These are phyloP conservation scores for Bisporella sp. DNA, from an alignment of 2,329 filamentous ascomycete species.

Conservation along the genomic window DNA sequence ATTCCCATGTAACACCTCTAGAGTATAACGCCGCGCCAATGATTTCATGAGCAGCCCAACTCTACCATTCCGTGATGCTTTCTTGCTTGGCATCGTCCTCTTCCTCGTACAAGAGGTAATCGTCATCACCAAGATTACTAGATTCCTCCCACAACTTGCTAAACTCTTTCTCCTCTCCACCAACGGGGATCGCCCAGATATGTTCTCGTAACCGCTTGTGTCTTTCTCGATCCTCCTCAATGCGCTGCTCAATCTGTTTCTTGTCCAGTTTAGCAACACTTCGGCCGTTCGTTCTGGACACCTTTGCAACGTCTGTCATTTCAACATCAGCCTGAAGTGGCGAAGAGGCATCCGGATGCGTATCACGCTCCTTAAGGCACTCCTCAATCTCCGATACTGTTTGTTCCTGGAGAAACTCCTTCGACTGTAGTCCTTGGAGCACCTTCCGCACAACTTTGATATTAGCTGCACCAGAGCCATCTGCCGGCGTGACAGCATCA, in stretches of 20 bases:
- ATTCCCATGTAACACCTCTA: too few relatives aligned
- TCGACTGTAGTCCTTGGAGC: constrained; percentile 61
- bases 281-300: constrained; percentile 1
- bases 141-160: constrained; percentile 79
- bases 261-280: constrained; percentile 57
- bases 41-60: not conserved
- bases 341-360: constrained; percentile 14
- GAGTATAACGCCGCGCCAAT: too few relatives aligned
- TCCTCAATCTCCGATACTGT: constrained; percentile 76
- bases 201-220: constrained; percentile 89
- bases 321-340: constrained; percentile 17
- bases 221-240: constrained; percentile 91
- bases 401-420: constrained; percentile 66
- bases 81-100: constrained; percentile 42
- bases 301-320: constrained; percentile 8
- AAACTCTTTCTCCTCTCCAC: constrained; percentile 55
- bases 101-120: constrained; percentile 69
- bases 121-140: constrained; percentile 82
- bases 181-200: constrained; percentile 77
- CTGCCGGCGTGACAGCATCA: constrained; percentile 81
- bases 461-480: constrained; percentile 85
- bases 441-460: constrained; percentile 85
- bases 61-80: constrained; percentile 17
- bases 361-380: constrained; percentile 64
- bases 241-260: constrained; percentile 86